Evolutionary conservation across 352 stramenopile genomes (phyloP).

Genomic region (Globisporangium emineosum): DNA sequence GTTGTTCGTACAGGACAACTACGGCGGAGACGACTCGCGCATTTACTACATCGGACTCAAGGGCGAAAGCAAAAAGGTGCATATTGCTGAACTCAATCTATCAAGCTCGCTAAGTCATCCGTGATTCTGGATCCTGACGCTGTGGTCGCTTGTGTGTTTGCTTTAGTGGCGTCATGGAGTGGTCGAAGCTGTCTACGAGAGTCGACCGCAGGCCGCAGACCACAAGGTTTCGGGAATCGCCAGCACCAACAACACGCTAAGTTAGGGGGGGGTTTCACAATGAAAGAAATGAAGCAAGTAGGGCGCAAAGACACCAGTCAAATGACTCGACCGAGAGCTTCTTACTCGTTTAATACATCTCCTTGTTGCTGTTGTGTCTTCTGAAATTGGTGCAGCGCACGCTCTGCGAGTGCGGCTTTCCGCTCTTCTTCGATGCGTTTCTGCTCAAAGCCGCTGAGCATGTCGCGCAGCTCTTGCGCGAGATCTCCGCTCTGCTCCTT

Average conservation of each 20-base stretch:
- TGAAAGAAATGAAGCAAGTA: background rate
- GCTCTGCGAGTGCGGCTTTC: constrained; percentile 44
- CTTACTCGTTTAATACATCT: constrained; percentile 5
- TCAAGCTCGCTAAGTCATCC: too few relatives aligned
- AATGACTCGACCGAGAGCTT: background rate
- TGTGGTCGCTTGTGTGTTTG: constrained; percentile 8
- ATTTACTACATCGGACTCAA: constrained; percentile 89
- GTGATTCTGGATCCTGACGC: too few relatives aligned
- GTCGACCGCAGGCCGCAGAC: constrained; percentile 64
- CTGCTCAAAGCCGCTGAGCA: constrained; percentile 55
- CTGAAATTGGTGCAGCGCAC: constrained; percentile 54
- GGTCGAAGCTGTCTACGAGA: constrained; percentile 85
- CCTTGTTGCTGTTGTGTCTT: constrained; percentile 40
- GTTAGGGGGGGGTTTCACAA: constrained; percentile 21
- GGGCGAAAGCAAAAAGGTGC: constrained; percentile 83
- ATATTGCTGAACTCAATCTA: background rate
- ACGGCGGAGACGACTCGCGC: constrained; percentile 60
- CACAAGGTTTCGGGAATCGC: constrained; percentile 68
- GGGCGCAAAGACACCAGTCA: background rate
- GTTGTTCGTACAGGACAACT: constrained; percentile 78
- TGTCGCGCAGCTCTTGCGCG: constrained; percentile 50
- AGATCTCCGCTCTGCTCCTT: constrained; percentile 41
- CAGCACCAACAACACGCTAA: constrained; percentile 47
- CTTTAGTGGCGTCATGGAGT: constrained; percentile 79
- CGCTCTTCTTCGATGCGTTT: constrained; percentile 62